Base-by-base conservation (phyloP, 2,329 filamentous ascomycete species). In the Ceratocystis albifundus region DNA sequence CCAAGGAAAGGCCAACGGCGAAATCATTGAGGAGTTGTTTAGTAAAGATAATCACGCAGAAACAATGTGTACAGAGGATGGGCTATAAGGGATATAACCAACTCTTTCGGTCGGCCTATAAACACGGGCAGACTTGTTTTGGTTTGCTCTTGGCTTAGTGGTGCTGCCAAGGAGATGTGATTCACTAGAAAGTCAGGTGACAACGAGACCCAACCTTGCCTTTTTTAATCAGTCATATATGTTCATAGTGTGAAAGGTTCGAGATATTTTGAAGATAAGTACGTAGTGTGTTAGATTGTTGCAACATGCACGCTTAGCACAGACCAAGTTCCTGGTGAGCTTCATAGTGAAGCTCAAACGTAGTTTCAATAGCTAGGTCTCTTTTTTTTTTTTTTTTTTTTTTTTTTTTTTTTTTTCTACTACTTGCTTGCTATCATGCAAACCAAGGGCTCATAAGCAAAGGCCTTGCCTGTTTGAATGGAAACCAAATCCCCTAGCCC, bases 1-100 rank as follows among this genome's bases (percentile, higher is more conserved):
- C 28, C 50, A 20, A 57, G 22, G 12, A 22, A 2, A 30, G 53
- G 12, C 25, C 53, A 30, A 22, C 28, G 25, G 22, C 53, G 15
- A 57, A 57, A 32, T 57, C 12, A 32, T 57, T 28, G 17, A 57
- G 25, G 25, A 32, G 53, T 57, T 57, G 53, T 57, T 57, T 57
- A 32, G 53, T 28, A 28, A 57, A 57, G 53, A 57, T 17, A 30
- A 57, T 57, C 12, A 30, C n/a, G 20, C 53, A 57, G 15, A 57
- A 57, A 57, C 53, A 57, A 32, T 6, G 17, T 17, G 32, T 32
- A 10, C 25, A 57, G 25, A 57, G 17, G 53, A 57, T 30, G 53
- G 28, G 17, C 5, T 8, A n/a, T 17, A 57, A 57, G 53, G 53
- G 53, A 57, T 30, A 30, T 17, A 30, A 7, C 45, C 45, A 50